Evolutionary conservation across 1,284 basidiomycete genomes (phyloP).

Genomic region (Trametes sp.): DNA sequence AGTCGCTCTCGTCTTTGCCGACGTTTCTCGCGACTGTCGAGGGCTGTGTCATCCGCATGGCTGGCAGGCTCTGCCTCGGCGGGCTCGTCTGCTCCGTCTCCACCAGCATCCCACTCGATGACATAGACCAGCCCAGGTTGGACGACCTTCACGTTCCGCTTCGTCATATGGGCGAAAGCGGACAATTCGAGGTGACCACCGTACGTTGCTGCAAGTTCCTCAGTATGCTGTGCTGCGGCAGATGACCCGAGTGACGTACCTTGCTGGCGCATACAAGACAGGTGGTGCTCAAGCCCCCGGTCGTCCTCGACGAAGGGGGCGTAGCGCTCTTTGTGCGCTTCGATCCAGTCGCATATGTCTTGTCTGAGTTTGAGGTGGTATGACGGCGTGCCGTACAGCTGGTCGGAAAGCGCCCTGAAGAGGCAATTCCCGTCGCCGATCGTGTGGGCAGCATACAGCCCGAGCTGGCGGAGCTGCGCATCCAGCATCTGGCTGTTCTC

Average conservation of each 20-base stretch:
- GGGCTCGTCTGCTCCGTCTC: slow-evolving; percentile 42
- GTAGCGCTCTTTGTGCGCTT: slow-evolving; percentile 73
- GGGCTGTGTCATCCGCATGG: slow-evolving; percentile 37
- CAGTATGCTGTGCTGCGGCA: slow-evolving; percentile 9
- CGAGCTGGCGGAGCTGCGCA: slow-evolving; percentile 73
- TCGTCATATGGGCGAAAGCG: slow-evolving; percentile 85
- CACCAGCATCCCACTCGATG: slow-evolving; percentile 75
- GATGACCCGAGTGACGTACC: slow-evolving; percentile 53
- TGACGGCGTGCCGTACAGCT: slow-evolving; percentile 80
- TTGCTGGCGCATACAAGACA: slow-evolving; percentile 78
- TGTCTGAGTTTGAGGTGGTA: slow-evolving; percentile 75
- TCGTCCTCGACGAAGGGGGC: slow-evolving; percentile 92
- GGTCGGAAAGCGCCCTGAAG: slow-evolving; percentile 83
- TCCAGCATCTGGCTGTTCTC: slow-evolving; percentile 71
- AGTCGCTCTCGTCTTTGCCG: slow-evolving; percentile 47
- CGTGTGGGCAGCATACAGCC: slow-evolving; percentile 81
- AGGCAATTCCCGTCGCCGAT: slow-evolving; percentile 90
- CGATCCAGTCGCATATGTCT: slow-evolving; percentile 87
- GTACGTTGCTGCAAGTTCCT: slow-evolving; percentile 70
- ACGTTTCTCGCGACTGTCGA: slow-evolving; percentile 45
- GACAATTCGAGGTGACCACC: slow-evolving; percentile 92
- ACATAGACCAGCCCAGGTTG: slow-evolving; percentile 89
- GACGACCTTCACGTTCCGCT: slow-evolving; percentile 87
- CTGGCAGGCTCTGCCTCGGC: slow-evolving; percentile 29
- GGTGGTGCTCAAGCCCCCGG: slow-evolving; percentile 73